phyloP scores from a whole-genome alignment of 2,329 filamentous ascomycete genomes.

The Teratosphaeriaceae sp. region DNA sequence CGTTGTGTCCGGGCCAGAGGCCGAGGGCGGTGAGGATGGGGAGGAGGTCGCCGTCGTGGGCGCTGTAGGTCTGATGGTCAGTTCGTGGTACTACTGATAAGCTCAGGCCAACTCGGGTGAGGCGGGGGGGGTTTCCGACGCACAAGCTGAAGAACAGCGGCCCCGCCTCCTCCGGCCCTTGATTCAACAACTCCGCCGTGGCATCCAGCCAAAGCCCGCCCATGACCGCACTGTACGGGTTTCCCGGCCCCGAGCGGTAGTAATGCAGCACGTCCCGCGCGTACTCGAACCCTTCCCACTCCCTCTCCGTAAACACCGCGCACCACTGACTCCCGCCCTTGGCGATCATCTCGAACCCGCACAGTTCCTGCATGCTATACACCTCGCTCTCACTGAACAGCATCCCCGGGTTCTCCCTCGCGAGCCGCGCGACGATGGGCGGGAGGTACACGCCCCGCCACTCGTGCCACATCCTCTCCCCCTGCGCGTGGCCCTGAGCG shows the following conservation, averaged over 20 bases:
- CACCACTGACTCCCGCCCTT: slow-evolving; percentile 52
- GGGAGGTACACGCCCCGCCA: slow-evolving; percentile 45
- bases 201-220: slow-evolving; percentile 55
- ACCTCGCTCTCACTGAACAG: slow-evolving; percentile 42
- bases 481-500: slow-evolving; percentile 44
- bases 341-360: slow-evolving; percentile 51
- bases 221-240: slow-evolving; percentile 47
- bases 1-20: slow-evolving; percentile 37
- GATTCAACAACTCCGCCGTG: slow-evolving; percentile 42
- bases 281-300: slow-evolving; percentile 53
- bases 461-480: slow-evolving; percentile 39
- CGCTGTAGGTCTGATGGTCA: too few relatives aligned
- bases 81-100: background rate
- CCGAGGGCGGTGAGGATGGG: slow-evolving; percentile 49
- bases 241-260: slow-evolving; percentile 53
- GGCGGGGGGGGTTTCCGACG: slow-evolving; percentile 13
- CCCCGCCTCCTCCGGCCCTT: slow-evolving; percentile 38
- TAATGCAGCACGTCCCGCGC: slow-evolving; percentile 53
- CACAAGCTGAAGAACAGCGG: slow-evolving; percentile 53
- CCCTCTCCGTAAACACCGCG: slow-evolving; percentile 46
- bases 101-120: background rate
- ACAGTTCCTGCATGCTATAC: slow-evolving; percentile 56
- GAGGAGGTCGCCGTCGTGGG: slow-evolving; percentile 54
- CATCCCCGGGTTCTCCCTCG: slow-evolving; percentile 37
- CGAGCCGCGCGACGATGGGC: slow-evolving; percentile 40